Evolutionary conservation across 768 basidiomycete species (phyloP), one percentile per base, ranked within the genome.

Genomic region (Tulasnella calospora): DNA sequence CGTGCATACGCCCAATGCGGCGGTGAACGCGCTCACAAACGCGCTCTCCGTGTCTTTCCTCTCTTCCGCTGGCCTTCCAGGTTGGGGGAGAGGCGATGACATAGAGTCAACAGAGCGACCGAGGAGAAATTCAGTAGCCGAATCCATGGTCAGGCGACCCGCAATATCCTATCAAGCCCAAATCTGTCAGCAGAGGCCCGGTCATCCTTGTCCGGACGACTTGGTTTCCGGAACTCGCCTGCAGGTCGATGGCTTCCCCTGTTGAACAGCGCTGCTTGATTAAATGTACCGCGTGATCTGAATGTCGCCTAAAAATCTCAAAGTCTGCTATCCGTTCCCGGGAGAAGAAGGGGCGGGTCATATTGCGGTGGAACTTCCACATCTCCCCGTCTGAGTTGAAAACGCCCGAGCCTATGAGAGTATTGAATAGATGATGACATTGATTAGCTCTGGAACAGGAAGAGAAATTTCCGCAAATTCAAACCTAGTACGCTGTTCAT

Each of bases 281-380:
- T 27, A 86, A 85, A 1, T 80, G 72, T 23, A 92, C 84, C 1
- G 88, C 87, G 40, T 87, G 84, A 1, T 86, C 84, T 0, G 88
- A 85, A 77, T 90, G 89, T 2, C 84, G 83, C 73, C 88, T 88
- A 80, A 91, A 91, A 40, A 88, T 89, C 35, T 91, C 88, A 75
- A 91, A 92, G 81, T 91, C 88, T 70, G 86, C 88, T 74, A 91
- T 88, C 41, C 87, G 85, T 41, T 92, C 91, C 67, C 86, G 87
- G 76, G 83, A 88, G 84, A 93, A 92, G 85, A 92, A 92, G 0
- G 92, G 92, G 0, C 92, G 88, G 0, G 90, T 90, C 85, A 93
- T 90, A 4, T 86, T 81, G 13, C 91, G 89, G 82, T 92, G 91
- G 81, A 91, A 91, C 90, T 90, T 92, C 92, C 92, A 92, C 83